A percentile compares a stretch with the other conserved stretches of the same genome.
These are phyloP conservation scores for Citrus sinensis DNA, from an alignment of 345 rosid species.

Conservation along the genomic window DVS_A1.0 CM039166.1:21129001-21129500, in stretches of 20 bases:
- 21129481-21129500: constrained; percentile 94
- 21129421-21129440: constrained; percentile 98
- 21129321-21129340: neutral
- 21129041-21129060: neutral
- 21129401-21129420: constrained; percentile 20
- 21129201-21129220: constrained; percentile 96
- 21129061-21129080: neutral
- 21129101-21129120: neutral
- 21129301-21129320: constrained; percentile 8
- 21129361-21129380: neutral
- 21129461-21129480: constrained; percentile 88
- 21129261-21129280: constrained; percentile 99
- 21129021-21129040: neutral
- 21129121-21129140: no score
- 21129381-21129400: neutral
- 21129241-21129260: constrained; percentile 97
- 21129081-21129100: neutral
- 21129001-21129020: no score
- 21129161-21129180: constrained; percentile 99
- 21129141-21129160: constrained; percentile 13
- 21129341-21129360: neutral
- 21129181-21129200: constrained; percentile 94
- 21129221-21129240: constrained; percentile 90
- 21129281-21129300: constrained; percentile 18
- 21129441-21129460: constrained; percentile 86